Conservation (phyloP, 345 rosid species). For the Aegle marmelos region DNA sequence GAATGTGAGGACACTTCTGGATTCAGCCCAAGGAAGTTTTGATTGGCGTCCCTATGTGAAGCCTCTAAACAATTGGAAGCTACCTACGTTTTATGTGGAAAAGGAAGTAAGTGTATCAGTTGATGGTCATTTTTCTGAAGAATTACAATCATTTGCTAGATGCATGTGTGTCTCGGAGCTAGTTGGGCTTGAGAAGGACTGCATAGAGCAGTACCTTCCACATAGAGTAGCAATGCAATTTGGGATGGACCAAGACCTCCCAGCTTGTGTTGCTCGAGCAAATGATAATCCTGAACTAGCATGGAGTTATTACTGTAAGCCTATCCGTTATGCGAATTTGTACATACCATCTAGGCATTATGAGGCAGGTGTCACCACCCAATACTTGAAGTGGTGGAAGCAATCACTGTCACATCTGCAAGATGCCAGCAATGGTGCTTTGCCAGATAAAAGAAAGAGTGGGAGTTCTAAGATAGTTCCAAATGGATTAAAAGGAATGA, state of each 20-base stretch:
- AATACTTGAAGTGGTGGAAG: constrained; percentile 31
- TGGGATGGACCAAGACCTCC: constrained; percentile 14
- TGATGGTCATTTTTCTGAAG: neutral
- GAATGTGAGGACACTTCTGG: constrained; percentile 24
- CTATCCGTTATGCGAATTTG: neutral
- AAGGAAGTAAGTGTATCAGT: neutral
- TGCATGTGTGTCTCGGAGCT: constrained; percentile 1
- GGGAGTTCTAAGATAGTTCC: neutral
- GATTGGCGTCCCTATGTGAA: constrained; percentile 27
- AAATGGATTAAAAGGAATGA: neutral
- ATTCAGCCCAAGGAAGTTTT: constrained; percentile 19
- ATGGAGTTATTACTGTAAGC: constrained; percentile 10
- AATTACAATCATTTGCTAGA: constrained; percentile 8
- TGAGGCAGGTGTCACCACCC: constrained; percentile 23
- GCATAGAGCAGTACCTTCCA: constrained; percentile 10
- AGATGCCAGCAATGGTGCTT: neutral
- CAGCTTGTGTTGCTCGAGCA: neutral
- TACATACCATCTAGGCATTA: constrained; percentile 15
- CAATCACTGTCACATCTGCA: neutral
- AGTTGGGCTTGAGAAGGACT: neutral
- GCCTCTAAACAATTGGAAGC: neutral
- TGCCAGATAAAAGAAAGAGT: constrained; percentile 1
- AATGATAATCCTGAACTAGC: neutral
- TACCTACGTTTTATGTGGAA: neutral
- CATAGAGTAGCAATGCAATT: constrained; percentile 14